Evolutionary conservation across 2,329 filamentous ascomycete species (phyloP), one percentile per base, ranked within the genome.

Genomic region (Botryosphaeria dothidea): DNA sequence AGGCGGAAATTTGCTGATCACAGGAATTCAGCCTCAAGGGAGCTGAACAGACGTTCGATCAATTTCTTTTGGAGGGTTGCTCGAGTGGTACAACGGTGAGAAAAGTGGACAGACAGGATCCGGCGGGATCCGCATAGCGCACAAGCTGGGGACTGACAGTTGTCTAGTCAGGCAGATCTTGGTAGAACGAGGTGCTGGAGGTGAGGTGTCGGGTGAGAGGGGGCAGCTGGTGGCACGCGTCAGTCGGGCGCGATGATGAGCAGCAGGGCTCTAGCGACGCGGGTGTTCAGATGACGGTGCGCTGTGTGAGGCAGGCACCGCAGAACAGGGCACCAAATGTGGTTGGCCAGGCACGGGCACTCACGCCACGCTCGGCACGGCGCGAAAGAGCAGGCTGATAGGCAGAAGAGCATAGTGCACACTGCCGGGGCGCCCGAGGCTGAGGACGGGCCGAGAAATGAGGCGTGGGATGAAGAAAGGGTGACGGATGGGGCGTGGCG

Each of bases 231-330:
- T 60, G 56, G 56, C 41, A 46, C 56, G 56, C 38, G 41, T 45
- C 25, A 41, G 38, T 41, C 56, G 29, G 38, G 13, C 15, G 36
- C 21, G 19, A 25, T 38, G 34, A 23, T 43, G 23, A 36, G 54
- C 36, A 58, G 54, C 36, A 43, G 25, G 36, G 49, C 29, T 52
- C 38, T 11, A n/a, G 7, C 9, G 7, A 19, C 7, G 43, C 46
- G 25, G 38, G 56, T 45, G 56, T 45, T 36, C 38, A 60, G 56
- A 60, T 60, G 56, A 60, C 41, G 56, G 23, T 60, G 41, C 38
- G 41, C 41, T 46, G 56, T 60, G 41, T 27, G 27, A 46, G 56
- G 56, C 54, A 41, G 23, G 38, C 23, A 19, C 23, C 15, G 54
- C 56, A 46, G 56, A 11, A 34, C 31, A 34, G 31, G 56, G 56